Evolutionary conservation across 2,329 filamentous ascomycete genomes (phyloP), one percentile per base, ranked within the genome.

Genomic region (Amesomyces nigricolor): DNA sequence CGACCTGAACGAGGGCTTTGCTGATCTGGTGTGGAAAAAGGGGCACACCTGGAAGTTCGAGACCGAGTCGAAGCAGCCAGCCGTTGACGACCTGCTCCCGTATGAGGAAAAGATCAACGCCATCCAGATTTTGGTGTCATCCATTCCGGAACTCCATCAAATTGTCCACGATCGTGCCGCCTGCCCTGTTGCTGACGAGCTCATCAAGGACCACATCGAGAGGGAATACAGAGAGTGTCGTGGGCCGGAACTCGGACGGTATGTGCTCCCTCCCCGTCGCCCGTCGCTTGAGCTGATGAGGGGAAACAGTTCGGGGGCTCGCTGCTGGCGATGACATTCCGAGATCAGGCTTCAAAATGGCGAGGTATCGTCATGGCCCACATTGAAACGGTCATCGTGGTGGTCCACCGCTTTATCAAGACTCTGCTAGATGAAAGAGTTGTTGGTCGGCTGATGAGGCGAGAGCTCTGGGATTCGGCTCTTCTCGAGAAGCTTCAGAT

Each of bases 331-430:
- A 69, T 64, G 0, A 68, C 72, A 0, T 82, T 86, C 65, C 73
- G 74, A 29, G 73, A 76, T 35, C 81, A 86, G 54, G 75, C 81
- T 0, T 58, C 62, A 11, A 81, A 79, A 14, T 86, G 83, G 83
- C 62, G 70, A 0, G 46, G 56, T 0, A 63, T 86, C 1, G 72
- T 77, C 0, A 56, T 73, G 0, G 71, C 70, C 0, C 80, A 85
- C 57, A 70, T 82, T 5, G 75, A 75, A 56, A 74, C 78, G 26
- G 68, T 77, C 2, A 77, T 85, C 5, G 50, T 70, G 0, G 54
- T 78, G 0, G 75, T 83, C 0, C 81, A 86, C 45, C 54, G 68
- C 2, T 86, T 80, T 64, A 78, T 83, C 49, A 49, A 55, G 2
- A 63, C 60, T 0, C 65, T 78, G 0, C 67, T 87, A 2, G 54